These are phyloP conservation scores for Lasiosphaeria ovina DNA, from an alignment of 495 filamentous ascomycete genomes.

Conservation along the genomic window DNA sequence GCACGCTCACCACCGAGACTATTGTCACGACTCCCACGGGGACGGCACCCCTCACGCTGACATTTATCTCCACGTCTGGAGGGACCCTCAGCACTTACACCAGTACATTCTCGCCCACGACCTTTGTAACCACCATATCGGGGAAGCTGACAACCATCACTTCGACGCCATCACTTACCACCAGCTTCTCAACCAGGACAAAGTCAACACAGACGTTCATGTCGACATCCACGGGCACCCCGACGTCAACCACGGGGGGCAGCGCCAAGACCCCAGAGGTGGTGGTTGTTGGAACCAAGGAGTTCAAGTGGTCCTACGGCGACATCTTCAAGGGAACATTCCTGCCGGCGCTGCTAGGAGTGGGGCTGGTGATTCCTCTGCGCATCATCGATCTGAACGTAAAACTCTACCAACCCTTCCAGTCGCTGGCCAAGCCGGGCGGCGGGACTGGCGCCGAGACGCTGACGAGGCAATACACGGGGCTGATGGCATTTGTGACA, in stretches of 20 bases:
- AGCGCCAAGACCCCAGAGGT: not conserved
- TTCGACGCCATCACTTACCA: slow-evolving; percentile 26
- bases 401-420: slow-evolving; percentile 41
- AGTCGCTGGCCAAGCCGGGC: slow-evolving; percentile 22
- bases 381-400: slow-evolving; percentile 39
- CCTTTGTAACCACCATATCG: slow-evolving; percentile 30
- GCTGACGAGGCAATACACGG: slow-evolving; percentile 31
- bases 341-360: slow-evolving; percentile 30
- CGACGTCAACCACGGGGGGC: not conserved
- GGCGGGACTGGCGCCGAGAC: slow-evolving; percentile 22
- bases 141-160: slow-evolving; percentile 29
- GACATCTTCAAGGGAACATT: slow-evolving; percentile 39
- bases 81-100: slow-evolving; percentile 29
- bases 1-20: slow-evolving; percentile 24
- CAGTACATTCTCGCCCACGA: slow-evolving; percentile 25
- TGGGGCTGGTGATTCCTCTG: slow-evolving; percentile 31
- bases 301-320: slow-evolving; percentile 22
- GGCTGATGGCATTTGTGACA: slow-evolving; percentile 23
- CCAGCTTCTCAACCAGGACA: slow-evolving; percentile 22
- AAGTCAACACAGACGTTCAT: slow-evolving; percentile 23
- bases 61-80: slow-evolving; percentile 25
- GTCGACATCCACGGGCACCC: slow-evolving; percentile 20
- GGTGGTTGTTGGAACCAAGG: slow-evolving; percentile 20
- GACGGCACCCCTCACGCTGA: slow-evolving; percentile 27
- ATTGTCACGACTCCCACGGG: slow-evolving; percentile 30